Conservation (phyloP, 768 basidiomycete species). For the Mycena metata region DNA sequence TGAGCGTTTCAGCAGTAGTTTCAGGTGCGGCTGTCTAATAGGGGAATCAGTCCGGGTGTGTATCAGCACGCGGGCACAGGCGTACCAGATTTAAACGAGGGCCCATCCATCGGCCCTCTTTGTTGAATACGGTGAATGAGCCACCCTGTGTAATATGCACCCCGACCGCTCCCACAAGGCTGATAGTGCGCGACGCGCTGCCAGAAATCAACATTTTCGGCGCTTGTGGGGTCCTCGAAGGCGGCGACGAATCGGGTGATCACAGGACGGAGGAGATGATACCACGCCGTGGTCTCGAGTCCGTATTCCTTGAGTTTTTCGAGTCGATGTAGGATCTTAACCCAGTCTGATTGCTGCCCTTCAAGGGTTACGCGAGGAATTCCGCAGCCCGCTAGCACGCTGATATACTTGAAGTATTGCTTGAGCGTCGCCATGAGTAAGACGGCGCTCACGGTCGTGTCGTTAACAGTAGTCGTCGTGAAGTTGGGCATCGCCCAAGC, state of each 20-base stretch:
- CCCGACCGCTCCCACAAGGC: background rate
- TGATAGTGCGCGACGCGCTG: conserved; percentile 8
- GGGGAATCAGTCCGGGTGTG: too few relatives aligned
- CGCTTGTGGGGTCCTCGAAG: too few relatives aligned
- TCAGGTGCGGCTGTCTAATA: too few relatives aligned
- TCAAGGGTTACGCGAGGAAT: conserved; percentile 37
- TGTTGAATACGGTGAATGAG: conserved; percentile 35
- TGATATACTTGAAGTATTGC: too few relatives aligned
- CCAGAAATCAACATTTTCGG: background rate
- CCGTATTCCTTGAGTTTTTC: conserved; percentile 41
- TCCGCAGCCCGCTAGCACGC: too few relatives aligned
- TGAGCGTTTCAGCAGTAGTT: background rate
- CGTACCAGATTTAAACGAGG: background rate
- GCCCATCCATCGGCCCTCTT: conserved; percentile 33
- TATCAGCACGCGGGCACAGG: too few relatives aligned
- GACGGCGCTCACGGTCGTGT: too few relatives aligned
- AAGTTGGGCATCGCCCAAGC: too few relatives aligned
- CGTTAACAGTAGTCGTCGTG: too few relatives aligned
- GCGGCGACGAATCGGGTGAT: conserved; percentile 3
- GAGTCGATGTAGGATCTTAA: conserved; percentile 33
- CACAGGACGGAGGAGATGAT: conserved; percentile 38
- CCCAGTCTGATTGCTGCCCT: conserved; percentile 41
- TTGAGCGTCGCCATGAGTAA: too few relatives aligned
- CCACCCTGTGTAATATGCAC: conserved; percentile 34
- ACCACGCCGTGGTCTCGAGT: conserved; percentile 31